Evolutionary conservation across 768 basidiomycete species (phyloP).

Genomic region (Amanita pseudoporphyria): DNA sequence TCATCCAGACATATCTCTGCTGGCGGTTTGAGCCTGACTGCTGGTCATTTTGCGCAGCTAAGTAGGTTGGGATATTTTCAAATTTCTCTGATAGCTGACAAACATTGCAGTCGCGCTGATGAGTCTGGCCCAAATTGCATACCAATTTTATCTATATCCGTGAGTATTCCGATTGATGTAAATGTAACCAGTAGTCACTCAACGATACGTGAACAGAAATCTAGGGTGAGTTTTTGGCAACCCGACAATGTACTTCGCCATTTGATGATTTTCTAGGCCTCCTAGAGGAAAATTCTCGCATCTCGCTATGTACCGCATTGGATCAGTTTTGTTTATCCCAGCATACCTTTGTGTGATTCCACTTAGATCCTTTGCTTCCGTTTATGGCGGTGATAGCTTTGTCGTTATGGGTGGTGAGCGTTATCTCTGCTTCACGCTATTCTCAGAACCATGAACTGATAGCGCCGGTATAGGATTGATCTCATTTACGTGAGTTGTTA

Average conservation of each 20-base stretch:
- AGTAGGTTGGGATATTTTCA: conserved; percentile 36
- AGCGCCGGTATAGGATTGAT: neutral
- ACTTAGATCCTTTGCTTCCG: conserved; percentile 67
- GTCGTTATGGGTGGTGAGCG: conserved; percentile 72
- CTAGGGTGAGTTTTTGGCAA: conserved; percentile 38
- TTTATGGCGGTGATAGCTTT: conserved; percentile 59
- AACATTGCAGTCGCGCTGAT: conserved; percentile 67
- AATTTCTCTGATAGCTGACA: neutral
- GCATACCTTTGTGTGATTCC: conserved; percentile 75
- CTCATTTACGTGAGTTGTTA: conserved; percentile 2
- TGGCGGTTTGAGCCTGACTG: conserved; percentile 88
- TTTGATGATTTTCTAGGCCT: conserved; percentile 37
- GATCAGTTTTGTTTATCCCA: conserved; percentile 80
- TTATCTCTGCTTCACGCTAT: neutral
- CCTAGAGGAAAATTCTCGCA: conserved; percentile 79
- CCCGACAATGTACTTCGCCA: neutral
- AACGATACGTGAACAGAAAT: conserved; percentile 31
- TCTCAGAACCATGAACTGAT: neutral
- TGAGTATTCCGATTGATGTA: conserved; percentile 27
- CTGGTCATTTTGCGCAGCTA: conserved; percentile 87
- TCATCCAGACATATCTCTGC: conserved; percentile 57
- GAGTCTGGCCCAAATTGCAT: conserved; percentile 90
- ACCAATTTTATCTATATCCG: conserved; percentile 89
- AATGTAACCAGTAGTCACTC: neutral
- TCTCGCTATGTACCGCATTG: conserved; percentile 84